phyloP scores from a whole-genome alignment of 306 rosid genomes.

The Neltuma alba region DNA sequence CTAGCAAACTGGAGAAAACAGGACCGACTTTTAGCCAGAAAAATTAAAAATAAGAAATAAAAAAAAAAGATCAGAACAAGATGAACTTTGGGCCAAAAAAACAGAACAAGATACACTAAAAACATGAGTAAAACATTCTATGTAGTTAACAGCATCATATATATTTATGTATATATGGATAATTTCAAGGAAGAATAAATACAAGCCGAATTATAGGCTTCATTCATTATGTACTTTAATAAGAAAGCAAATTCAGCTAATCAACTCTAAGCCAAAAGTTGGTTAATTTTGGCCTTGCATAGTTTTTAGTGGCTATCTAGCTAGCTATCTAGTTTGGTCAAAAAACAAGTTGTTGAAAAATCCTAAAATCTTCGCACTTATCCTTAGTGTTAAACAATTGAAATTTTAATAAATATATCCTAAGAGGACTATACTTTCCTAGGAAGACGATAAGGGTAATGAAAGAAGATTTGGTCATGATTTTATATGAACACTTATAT shows the following conservation, averaged over 20 bases:
- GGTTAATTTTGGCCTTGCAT: background rate
- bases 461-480: constrained; percentile 27
- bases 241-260: constrained; percentile 1
- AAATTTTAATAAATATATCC: background rate
- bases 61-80: too few relatives aligned
- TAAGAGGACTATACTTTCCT: constrained; percentile 4
- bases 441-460: constrained; percentile 39
- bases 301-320: background rate
- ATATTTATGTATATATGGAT: background rate
- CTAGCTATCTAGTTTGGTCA: background rate
- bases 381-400: constrained; percentile 33
- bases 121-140: background rate
- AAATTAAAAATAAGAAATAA: too few relatives aligned
- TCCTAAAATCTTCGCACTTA: constrained; percentile 20
- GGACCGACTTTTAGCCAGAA: too few relatives aligned
- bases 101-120: too few relatives aligned
- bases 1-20: too few relatives aligned
- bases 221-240: background rate
- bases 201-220: background rate
- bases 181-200: background rate
- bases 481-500: constrained; percentile 8
- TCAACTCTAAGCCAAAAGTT: background rate
- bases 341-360: background rate
- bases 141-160: background rate
- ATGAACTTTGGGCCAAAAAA: too few relatives aligned